Evolutionary conservation across 139 green algal species (phyloP), one percentile per base, ranked within the genome.

Genomic region (Chlorella vulgaris): DNA sequence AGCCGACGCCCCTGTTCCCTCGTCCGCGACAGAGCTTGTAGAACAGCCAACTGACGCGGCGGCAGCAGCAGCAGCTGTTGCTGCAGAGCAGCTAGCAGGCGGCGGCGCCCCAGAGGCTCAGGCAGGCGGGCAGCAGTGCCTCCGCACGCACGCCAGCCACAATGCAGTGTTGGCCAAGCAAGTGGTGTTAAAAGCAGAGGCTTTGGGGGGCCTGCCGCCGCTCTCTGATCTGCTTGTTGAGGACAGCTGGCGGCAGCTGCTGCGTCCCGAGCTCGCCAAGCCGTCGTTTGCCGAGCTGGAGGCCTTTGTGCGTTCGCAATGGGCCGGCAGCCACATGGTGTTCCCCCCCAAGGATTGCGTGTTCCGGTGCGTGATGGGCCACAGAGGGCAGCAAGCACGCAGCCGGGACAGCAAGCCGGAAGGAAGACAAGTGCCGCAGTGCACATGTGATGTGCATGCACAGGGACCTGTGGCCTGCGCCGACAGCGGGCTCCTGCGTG

Each of bases 321-420:
- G 92, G 93, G 65, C 77, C 3, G 81, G 74, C 26, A 63, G 60
- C 2, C 81, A 87, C 39, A 80, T 79, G 10, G 84, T 99, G 2
- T 99, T 93, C 82, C 96, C 96, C 0, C 88, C 93, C 2, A 83
- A 88, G 28, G 68, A 90, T 22, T 42, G 68, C n/a, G 88, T 98
- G 13, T 99, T 99, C 86, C 85, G 88, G 89, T 88, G 51, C 6
- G 66, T 24, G 47, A 55, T 24, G 13, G 10, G 47, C 47, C 15
- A 24, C 47, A 55, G 47, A 15, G 47, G 47, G 47, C 47, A 24
- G 47, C 47, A 10, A 55, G 47, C n/a, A n/a, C n/a, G n/a, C n/a
- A n/a, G n/a, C n/a, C n/a, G n/a, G n/a, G n/a, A n/a, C n/a, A n/a
- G n/a, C n/a, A n/a, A n/a, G n/a, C n/a, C n/a, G n/a, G n/a, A n/a